These are phyloP conservation scores for Colletotrichum noveboracense DNA, from an alignment of 2,329 filamentous ascomycete genomes.

Conservation along the genomic window DNA sequence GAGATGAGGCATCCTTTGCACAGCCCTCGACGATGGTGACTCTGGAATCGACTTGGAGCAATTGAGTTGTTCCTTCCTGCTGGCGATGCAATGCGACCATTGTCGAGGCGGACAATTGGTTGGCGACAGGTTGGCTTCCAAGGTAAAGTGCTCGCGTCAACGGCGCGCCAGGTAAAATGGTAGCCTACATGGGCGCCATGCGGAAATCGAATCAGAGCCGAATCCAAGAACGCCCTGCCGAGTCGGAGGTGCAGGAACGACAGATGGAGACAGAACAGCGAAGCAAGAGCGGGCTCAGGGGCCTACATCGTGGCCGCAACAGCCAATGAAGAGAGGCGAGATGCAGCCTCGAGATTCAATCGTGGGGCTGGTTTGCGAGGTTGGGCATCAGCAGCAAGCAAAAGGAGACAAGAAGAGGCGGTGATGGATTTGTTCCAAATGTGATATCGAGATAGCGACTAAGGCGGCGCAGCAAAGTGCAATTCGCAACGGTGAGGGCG, in stretches of 20 bases:
- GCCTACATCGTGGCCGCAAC: not conserved
- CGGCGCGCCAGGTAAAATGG: not conserved
- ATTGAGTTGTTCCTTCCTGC: not conserved
- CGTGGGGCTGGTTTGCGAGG: not conserved
- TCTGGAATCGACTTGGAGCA: not conserved
- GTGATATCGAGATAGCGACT: not conserved
- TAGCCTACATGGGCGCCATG: not conserved
- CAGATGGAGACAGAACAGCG: not conserved
- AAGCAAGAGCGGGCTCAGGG: conserved; percentile 5
- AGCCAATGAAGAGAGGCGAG: not conserved
- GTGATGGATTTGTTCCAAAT: not conserved
- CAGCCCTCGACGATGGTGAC: not conserved
- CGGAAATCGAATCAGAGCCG: not conserved
- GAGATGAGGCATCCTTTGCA: not conserved
- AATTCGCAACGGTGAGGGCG: not conserved
- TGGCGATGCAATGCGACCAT: not conserved
- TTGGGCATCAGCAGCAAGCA: conserved; percentile 15
- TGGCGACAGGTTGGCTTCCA: not conserved
- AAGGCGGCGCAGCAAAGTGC: not conserved
- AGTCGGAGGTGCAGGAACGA: not conserved
- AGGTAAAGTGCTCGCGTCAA: not conserved
- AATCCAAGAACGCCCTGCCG: conserved; percentile 1
- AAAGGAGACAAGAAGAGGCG: conserved; percentile 4
- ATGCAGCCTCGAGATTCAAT: not conserved
- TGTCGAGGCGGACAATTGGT: not conserved